Evolutionary conservation across 495 filamentous ascomycete species (phyloP).

Genomic region (Xylaria castorea): DNA sequence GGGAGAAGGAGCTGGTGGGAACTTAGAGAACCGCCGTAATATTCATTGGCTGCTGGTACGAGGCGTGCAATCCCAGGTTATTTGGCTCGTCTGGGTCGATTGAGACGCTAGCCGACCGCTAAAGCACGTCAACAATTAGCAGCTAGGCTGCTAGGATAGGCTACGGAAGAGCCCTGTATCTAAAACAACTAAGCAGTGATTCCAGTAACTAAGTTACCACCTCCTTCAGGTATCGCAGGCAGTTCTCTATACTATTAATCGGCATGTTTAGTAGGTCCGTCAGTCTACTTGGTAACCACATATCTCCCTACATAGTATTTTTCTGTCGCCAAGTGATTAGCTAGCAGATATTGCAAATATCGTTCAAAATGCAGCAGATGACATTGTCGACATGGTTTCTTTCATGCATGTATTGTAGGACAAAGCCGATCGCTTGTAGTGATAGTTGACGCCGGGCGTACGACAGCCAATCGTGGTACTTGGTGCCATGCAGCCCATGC

Average conservation of each 20-base stretch:
- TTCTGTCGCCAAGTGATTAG: neutral
- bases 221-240: neutral
- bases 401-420: slow-evolving; percentile 21
- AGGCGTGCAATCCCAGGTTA: neutral
- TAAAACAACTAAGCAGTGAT: neutral
- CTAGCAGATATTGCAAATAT: neutral
- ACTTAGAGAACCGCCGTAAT: neutral
- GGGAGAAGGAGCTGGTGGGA: neutral
- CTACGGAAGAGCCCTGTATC: neutral
- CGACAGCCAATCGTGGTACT: slow-evolving; percentile 38
- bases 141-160: neutral
- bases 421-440: slow-evolving; percentile 14
- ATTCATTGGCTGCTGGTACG: slow-evolving; percentile 28
- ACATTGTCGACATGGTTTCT: neutral
- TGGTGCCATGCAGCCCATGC: slow-evolving; percentile 2
- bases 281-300: neutral
- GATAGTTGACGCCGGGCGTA: slow-evolving; percentile 31
- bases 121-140: neutral
- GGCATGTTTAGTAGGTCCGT: neutral
- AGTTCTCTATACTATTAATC: neutral
- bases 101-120: slow-evolving; percentile 5
- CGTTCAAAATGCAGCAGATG: slow-evolving; percentile 13
- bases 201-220: neutral
- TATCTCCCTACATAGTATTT: neutral
- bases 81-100: neutral